phyloP scores from a whole-genome alignment of 208 protist genomes.

The Polymyxa betae region DNA sequence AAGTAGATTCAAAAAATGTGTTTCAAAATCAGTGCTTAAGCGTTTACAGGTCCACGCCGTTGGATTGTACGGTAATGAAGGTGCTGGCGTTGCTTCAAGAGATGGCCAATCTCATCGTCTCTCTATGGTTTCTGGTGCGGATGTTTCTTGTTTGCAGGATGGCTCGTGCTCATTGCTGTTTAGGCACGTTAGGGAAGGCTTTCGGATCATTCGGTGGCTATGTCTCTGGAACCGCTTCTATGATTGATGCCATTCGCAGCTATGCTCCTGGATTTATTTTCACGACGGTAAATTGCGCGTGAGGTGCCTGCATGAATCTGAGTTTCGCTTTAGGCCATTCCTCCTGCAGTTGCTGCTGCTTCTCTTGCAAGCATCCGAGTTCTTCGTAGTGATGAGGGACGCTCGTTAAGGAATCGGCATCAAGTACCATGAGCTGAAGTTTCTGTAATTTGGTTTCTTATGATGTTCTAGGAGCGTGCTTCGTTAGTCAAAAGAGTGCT shows the following conservation, averaged over 20 bases:
- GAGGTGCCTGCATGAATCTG: not conserved
- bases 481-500: conserved; percentile 72
- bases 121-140: conserved; percentile 76
- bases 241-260: conserved; percentile 80
- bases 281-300: conserved; percentile 73
- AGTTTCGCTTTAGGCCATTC: conserved; percentile 61
- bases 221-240: conserved; percentile 70
- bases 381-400: conserved; percentile 48
- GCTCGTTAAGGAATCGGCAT: not conserved
- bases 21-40: not conserved
- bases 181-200: conserved; percentile 93
- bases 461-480: conserved; percentile 62
- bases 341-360: conserved; percentile 81
- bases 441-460: not conserved
- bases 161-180: not conserved
- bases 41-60: conserved; percentile 87
- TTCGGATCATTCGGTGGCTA: conserved; percentile 94
- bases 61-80: conserved; percentile 88
- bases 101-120: conserved; percentile 78
- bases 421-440: not conserved
- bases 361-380: conserved; percentile 71
- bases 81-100: conserved; percentile 90
- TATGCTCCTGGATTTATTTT: conserved; percentile 85
- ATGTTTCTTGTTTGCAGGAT: conserved; percentile 79
- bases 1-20: conserved; percentile 68